phyloP scores from a whole-genome alignment of 208 protist genomes.

The Leishmania tropica region DNA sequence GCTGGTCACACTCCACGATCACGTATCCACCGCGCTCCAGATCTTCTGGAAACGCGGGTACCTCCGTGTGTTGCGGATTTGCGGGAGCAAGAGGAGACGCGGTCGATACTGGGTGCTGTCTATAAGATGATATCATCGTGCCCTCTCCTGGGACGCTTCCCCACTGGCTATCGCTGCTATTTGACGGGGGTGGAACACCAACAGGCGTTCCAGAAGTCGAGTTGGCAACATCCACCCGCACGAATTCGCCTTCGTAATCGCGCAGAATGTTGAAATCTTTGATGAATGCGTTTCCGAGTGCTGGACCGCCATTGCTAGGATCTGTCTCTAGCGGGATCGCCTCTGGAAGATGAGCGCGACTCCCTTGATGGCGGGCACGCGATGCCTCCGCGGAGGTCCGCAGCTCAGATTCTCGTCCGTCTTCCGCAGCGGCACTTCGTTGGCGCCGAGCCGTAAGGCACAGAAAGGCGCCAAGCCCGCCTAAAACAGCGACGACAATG shows the following conservation, averaged over 20 bases:
- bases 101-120: neutral
- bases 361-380: neutral
- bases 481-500: neutral
- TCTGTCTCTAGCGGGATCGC: neutral
- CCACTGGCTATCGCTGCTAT: neutral
- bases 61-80: neutral
- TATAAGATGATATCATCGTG: neutral
- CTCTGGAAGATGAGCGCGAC: neutral
- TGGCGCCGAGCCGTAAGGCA: neutral
- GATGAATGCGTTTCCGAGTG: neutral
- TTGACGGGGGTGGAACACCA: neutral
- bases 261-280: slow-evolving; percentile 14
- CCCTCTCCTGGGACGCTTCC: neutral
- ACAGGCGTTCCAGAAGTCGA: neutral
- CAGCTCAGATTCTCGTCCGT: neutral
- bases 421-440: neutral
- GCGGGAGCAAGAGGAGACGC: neutral
- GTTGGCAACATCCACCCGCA: slow-evolving; percentile 8
- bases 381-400: neutral
- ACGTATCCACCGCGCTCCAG: slow-evolving; percentile 26
- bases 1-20: slow-evolving; percentile 5
- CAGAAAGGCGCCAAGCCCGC: neutral
- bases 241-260: slow-evolving; percentile 12
- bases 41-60: slow-evolving; percentile 3
- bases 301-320: neutral